Base-by-base conservation (phyloP, 2,329 filamentous ascomycete genomes). In the Raffaelea arxii region DNA sequence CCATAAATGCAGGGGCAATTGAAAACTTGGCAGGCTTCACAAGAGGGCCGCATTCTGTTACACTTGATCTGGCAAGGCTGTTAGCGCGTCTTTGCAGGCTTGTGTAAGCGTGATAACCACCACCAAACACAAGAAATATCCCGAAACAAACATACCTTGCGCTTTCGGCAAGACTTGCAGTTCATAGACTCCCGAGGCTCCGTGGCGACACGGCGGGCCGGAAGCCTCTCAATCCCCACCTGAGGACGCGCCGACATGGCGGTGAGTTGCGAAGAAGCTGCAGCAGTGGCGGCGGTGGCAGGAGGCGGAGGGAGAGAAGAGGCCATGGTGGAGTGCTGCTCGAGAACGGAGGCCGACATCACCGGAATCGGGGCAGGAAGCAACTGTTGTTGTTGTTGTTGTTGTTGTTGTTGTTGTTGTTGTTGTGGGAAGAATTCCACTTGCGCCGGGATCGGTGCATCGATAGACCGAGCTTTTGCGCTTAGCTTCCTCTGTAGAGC, bases 111-210 rank as follows among this genome's bases (percentile, higher is more conserved):
- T 6, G 25, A 18, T 18, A 40, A 27, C 10, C 14, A n/a, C 16
- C 23, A 43, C 18, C 9, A 35, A 7, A 27, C 2, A 23, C 11
- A 21, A 23, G 9, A 32, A 4, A 27, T 32, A 12, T 30, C 6
- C 4, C 22, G 21, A 19, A 16, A 18, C 9, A n/a, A 16, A 50
- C 69, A 41, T 65, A 91, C 87, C 82, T 94, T 94, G 68, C 88
- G 77, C 67, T 94, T 94, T 56, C 88, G 79, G 70, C 88, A 94
- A 47, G 86, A 92, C 65, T 94, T 94, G 78, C 88, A 94, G 64
- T 94, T 94, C 88, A 94, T 94, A 27, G 85, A 86, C 70, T 94
- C 88, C 58, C 85, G 80, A 36, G 85, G 86, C 62, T 92, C 85
- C 57, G 78, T 83, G 64, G 75, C 80, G 65, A 79, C 71, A 37